Percentiles rank a stretch among this genome's conserved stretches.
These are phyloP conservation scores for Zoysia pacifica DNA, from an alignment of 176 grass and related monocot genomes.

Conservation along the genomic window DNA sequence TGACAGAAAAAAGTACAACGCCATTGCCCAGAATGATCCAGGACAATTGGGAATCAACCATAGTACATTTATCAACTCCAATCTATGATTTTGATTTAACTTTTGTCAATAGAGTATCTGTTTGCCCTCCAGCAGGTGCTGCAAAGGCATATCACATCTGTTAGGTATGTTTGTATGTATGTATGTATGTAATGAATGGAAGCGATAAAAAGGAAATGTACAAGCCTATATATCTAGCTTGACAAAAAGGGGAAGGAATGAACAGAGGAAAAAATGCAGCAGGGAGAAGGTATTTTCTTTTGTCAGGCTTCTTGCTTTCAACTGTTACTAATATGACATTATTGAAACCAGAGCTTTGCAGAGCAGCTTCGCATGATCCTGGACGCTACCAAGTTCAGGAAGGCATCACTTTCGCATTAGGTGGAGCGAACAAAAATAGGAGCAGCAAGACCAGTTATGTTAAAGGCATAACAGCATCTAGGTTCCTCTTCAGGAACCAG, in stretches of 20 bases:
- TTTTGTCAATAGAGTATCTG: conserved; percentile 34
- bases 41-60: conserved; percentile 2
- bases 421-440: conserved; percentile 37
- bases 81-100: conserved; percentile 30
- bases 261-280: conserved; percentile 57
- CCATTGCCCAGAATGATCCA: not conserved
- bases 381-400: conserved; percentile 64
- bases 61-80: conserved; percentile 5
- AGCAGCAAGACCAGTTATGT: conserved; percentile 44
- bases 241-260: conserved; percentile 40
- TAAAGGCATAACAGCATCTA: conserved; percentile 56
- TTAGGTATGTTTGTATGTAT: conserved; percentile 37
- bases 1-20: not conserved
- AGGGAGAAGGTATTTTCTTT: conserved; percentile 44
- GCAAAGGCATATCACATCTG: conserved; percentile 34
- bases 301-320: conserved; percentile 63
- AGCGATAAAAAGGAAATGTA: conserved; percentile 42
- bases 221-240: conserved; percentile 55
- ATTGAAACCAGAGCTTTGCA: conserved; percentile 53
- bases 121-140: conserved; percentile 37
- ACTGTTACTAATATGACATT: conserved; percentile 58
- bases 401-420: conserved; percentile 49
- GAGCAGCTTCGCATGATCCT: conserved; percentile 66
- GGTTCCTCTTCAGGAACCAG: conserved; percentile 72
- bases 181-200: conserved; percentile 44